Conservation (phyloP, 495 filamentous ascomycete genomes). For the Choiromyces venosus region DNA sequence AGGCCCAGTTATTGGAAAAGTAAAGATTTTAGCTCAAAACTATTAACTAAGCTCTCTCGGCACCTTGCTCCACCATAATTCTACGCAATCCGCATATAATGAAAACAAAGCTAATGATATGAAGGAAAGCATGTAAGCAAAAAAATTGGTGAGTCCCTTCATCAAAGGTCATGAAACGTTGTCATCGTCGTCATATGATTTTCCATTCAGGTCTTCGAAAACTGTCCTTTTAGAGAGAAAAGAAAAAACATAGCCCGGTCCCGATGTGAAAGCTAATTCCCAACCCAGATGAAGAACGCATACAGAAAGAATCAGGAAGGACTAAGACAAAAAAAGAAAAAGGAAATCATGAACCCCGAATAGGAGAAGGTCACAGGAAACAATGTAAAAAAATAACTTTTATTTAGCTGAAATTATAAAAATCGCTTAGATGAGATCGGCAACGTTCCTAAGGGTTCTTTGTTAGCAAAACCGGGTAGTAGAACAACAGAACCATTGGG, state of each 20-base stretch:
- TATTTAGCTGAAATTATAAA: constrained; percentile 16
- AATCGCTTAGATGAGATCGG: constrained; percentile 55
- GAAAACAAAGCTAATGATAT: not conserved
- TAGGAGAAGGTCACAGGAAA: not conserved
- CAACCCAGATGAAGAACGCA: not conserved
- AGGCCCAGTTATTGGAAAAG: not conserved
- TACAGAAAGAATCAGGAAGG: not conserved
- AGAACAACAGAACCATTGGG: not conserved
- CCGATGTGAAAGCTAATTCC: not conserved
- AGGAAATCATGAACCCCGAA: not conserved
- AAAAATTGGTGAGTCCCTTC: not conserved
- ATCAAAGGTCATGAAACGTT: not conserved
- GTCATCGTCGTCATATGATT: not conserved
- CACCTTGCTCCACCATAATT: not conserved
- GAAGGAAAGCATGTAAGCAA: not conserved
- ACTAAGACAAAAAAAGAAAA: not conserved
- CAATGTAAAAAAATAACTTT: not conserved
- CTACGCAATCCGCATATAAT: not conserved
- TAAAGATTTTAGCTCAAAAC: not conserved
- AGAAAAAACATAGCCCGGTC: not conserved
- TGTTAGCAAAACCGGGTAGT: constrained; percentile 14
- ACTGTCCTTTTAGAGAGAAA: not conserved
- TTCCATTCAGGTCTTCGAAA: not conserved
- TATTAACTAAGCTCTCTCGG: not conserved
- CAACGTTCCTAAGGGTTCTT: constrained; percentile 54